These are phyloP conservation scores for Nannizziopsis barbatae DNA, from an alignment of 2,329 filamentous ascomycete species.

Conservation along the genomic window DNA sequence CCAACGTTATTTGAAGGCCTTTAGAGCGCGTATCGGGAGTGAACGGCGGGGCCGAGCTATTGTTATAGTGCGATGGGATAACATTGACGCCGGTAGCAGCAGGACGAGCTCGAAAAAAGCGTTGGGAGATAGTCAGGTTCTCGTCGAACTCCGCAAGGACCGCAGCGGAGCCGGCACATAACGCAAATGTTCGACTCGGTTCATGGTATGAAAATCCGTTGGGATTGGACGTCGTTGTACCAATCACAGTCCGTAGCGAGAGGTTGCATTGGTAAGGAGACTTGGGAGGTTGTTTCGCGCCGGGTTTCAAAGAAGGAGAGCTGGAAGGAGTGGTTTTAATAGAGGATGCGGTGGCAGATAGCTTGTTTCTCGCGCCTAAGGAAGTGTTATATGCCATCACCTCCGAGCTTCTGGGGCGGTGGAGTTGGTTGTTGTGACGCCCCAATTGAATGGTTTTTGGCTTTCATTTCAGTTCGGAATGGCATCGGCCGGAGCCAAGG, in stretches of 20 bases:
- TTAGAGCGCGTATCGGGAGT: slow-evolving; percentile 47
- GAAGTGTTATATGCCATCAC: slow-evolving; percentile 30
- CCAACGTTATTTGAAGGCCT: slow-evolving; percentile 42
- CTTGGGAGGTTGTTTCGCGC: slow-evolving; percentile 50
- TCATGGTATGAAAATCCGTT: slow-evolving; percentile 76
- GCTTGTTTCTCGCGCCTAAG: slow-evolving; percentile 27
- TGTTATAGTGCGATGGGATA: slow-evolving; percentile 43
- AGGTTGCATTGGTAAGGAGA: slow-evolving; percentile 41
- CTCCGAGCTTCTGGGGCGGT: slow-evolving; percentile 18
- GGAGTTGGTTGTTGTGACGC: slow-evolving; percentile 21
- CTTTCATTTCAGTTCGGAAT: slow-evolving; percentile 22
- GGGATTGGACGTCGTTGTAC: slow-evolving; percentile 73
- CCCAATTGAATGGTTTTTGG: slow-evolving; percentile 18
- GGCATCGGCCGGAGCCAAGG: slow-evolving; percentile 20
- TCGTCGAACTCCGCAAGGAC: slow-evolving; percentile 72
- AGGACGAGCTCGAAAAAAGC: slow-evolving; percentile 82
- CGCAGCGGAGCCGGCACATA: slow-evolving; percentile 87
- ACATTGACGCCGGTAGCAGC: slow-evolving; percentile 55
- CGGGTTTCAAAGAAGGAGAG: slow-evolving; percentile 56
- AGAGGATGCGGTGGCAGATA: slow-evolving; percentile 24
- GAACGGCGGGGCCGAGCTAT: slow-evolving; percentile 45
- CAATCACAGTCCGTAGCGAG: slow-evolving; percentile 72
- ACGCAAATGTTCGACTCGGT: slow-evolving; percentile 62
- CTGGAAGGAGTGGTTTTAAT: slow-evolving; percentile 65
- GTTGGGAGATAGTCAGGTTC: slow-evolving; percentile 54